Conservation (phyloP, 176 grass and related monocot genomes). For the Poa annua region DNA sequence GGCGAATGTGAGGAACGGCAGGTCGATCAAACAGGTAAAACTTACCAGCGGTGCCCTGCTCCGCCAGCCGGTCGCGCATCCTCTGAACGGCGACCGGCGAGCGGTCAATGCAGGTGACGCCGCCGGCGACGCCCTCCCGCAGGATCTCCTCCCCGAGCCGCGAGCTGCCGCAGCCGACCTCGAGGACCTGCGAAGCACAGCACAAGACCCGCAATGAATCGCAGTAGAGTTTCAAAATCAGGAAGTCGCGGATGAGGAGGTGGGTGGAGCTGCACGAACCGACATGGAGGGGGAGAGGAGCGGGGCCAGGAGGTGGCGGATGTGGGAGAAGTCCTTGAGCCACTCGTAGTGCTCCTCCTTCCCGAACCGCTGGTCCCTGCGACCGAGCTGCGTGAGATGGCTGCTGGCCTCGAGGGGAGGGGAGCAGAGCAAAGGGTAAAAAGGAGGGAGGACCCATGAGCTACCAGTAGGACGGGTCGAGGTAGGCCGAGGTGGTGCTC, state of each 20-base stretch:
- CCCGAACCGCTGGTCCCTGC: constrained; percentile 82
- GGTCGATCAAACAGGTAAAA: not conserved
- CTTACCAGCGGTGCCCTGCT: constrained; percentile 57
- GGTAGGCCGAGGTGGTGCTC: constrained; percentile 50
- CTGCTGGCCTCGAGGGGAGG: not conserved
- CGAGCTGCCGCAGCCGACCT: constrained; percentile 89
- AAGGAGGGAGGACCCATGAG: not conserved
- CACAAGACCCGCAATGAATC: not conserved
- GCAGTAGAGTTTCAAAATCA: not conserved
- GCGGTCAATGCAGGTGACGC: constrained; percentile 87
- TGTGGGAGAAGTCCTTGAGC: constrained; percentile 92
- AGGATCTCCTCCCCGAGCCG: constrained; percentile 73
- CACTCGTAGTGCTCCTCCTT: constrained; percentile 98
- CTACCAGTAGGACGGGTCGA: constrained; percentile 73
- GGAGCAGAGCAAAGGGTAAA: not conserved
- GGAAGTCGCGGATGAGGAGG: not conserved
- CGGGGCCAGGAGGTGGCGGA: constrained; percentile 85
- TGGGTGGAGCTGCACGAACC: constrained; percentile 41
- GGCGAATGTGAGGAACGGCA: not conserved
- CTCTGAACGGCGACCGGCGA: constrained; percentile 69
- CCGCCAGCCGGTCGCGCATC: constrained; percentile 62
- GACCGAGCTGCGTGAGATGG: constrained; percentile 11
- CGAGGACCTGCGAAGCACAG: constrained; percentile 53
- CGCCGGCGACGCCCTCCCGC: constrained; percentile 63
- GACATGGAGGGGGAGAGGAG: constrained; percentile 76